These are phyloP conservation scores for Pisolithus tinctorius DNA, from an alignment of 768 basidiomycete species.

Conservation along the genomic window DNA sequence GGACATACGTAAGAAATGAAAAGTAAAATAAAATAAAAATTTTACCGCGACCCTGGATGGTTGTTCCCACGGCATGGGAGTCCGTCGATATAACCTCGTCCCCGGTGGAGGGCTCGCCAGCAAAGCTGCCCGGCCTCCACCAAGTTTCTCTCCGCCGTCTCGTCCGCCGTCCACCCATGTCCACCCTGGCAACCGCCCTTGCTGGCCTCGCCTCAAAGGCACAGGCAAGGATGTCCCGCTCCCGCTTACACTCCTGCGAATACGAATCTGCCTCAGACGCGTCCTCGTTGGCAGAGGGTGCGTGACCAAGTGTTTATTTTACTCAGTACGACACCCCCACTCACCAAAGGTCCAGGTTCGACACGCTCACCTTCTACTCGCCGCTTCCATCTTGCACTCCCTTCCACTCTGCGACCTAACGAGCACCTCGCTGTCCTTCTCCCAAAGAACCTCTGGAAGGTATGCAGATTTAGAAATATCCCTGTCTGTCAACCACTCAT, in stretches of 20 bases:
- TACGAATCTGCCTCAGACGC: constrained; percentile 13
- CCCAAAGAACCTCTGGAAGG: constrained; percentile 70
- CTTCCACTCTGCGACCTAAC: constrained; percentile 33
- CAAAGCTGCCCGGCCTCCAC: background rate
- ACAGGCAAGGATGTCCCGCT: constrained; percentile 11
- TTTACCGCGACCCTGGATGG: background rate
- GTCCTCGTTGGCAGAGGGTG: constrained; percentile 13
- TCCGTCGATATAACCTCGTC: constrained; percentile 25
- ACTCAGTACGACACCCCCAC: background rate
- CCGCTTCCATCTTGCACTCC: constrained; percentile 10
- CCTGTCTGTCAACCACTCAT: constrained; percentile 13
- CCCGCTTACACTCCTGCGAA: constrained; percentile 2
- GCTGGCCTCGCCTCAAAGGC: constrained; percentile 23
- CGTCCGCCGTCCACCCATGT: constrained; percentile 16
- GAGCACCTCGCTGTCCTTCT: constrained; percentile 77
- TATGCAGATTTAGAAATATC: constrained; percentile 17
- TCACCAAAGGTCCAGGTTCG: constrained; percentile 8
- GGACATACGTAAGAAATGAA: too few species aligned
- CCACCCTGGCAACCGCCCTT: constrained; percentile 18
- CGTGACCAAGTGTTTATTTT: background rate
- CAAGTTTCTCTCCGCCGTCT: constrained; percentile 4
- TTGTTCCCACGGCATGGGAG: constrained; percentile 20
- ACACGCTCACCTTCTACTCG: constrained; percentile 16
- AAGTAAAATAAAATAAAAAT: background rate
- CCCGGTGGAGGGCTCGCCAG: background rate